Base-by-base conservation (phyloP, 192 early-diverging fungal genomes). In the Geosiphon pyriformis region DNA sequence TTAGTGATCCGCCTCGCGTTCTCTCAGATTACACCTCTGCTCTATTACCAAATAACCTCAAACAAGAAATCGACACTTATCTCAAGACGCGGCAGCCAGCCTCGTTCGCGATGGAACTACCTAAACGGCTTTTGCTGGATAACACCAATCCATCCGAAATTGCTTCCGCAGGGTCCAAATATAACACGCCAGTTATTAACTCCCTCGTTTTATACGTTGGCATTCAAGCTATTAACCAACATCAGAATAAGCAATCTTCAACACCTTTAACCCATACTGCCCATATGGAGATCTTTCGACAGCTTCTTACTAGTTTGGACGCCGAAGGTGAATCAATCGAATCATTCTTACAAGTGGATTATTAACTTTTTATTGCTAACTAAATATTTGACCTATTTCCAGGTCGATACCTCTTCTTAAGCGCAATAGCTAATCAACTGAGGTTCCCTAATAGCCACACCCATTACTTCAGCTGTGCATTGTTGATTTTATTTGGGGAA, bases 391-490 rank as follows among this genome's bases (percentile, higher is more conserved):
- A 47, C 55, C 59, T 59, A 20, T 29, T 12, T 23, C 11, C 25
- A 67, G 88, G 90, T 12, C 86, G 93, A n/a, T 96, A 97, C 70
- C 71, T 92, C 58, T 80, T 97, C 61, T 74, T 97, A 57, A 92
- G 83, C 65, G 93, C 92, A 6, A 92, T 98, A 70, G 92, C 93
- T 48, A 96, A 97, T 77, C 96, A 97, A 74, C 82, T 98, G 72
- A 86, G 96, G 66, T 96, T 90, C 79, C 94, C 96, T n/a, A 96
- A 94, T 76, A 88, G 87, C 35, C 96, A 98, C 71, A 98, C 96
- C 15, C 90, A 92, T 69, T 93, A 94, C 70, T 97, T 94, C 75
- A 94, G 91, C 73, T 87, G 87, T 65, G 83, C 92, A 25, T 74
- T 98, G 32, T 77, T 98, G 33, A 87, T 88, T 68, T 80, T 98